Percentiles rank a stretch among this genome's conserved stretches.
Conservation (phyloP, 78 protist species). For the slime mould (Dictyostelium discoideum) region DNA sequence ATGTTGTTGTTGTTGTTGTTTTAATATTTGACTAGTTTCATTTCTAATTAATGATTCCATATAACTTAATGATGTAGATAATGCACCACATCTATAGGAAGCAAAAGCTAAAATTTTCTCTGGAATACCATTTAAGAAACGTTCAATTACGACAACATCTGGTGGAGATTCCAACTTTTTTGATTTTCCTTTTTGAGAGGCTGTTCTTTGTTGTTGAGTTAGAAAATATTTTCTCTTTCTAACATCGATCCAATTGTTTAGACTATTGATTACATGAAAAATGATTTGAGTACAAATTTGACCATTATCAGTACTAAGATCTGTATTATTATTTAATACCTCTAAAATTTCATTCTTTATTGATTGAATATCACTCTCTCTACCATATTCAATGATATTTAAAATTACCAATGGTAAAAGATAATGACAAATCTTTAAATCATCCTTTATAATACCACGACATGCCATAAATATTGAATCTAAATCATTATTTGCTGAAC, state of each 20-base stretch:
- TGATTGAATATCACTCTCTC: conserved; percentile 1
- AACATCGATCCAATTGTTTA: conserved; percentile 28
- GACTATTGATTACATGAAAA: conserved; percentile 48
- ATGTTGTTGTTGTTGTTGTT: not conserved
- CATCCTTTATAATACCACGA: conserved; percentile 76
- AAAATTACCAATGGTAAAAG: conserved; percentile 60
- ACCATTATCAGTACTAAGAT: conserved; percentile 40
- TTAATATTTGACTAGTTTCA: not conserved
- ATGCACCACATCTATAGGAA: conserved; percentile 46
- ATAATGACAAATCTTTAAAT: conserved; percentile 64
- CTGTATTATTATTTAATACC: conserved; percentile 60
- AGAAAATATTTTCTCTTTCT: not conserved
- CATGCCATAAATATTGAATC: conserved; percentile 60
- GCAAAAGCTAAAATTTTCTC: conserved; percentile 63
- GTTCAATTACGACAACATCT: not conserved
- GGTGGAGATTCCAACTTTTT: not conserved
- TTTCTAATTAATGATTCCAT: conserved; percentile 57
- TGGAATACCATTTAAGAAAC: conserved; percentile 45
- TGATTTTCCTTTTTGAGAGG: not conserved
- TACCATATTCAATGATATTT: conserved; percentile 46
- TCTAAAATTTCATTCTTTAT: conserved; percentile 54
- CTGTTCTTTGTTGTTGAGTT: not conserved
- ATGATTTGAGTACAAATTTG: conserved; percentile 78
- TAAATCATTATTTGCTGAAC: not conserved
- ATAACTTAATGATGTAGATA: conserved; percentile 44